Evolutionary conservation across 352 stramenopile species (phyloP).

Genomic region (Globisporangium echinulatum): DNA sequence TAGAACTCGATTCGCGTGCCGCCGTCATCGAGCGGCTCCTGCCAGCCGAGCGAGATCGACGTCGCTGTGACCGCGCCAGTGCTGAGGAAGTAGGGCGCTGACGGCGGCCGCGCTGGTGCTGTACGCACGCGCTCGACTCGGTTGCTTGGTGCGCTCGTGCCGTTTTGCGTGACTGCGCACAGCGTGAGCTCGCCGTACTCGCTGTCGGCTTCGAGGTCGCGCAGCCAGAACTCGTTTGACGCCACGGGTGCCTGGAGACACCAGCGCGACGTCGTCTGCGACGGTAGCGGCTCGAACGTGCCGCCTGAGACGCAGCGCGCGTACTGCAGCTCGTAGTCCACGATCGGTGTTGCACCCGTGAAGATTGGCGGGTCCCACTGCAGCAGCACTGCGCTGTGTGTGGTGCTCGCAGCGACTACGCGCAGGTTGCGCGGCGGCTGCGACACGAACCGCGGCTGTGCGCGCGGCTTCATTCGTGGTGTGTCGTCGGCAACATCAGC

Average conservation of each 20-base stretch:
- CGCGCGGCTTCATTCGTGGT: neutral
- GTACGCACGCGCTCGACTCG: constrained; percentile 26
- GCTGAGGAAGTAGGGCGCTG: constrained; percentile 38
- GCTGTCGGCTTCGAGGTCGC: constrained; percentile 28
- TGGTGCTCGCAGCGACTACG: constrained; percentile 21
- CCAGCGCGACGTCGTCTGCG: constrained; percentile 38
- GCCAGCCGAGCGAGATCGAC: constrained; percentile 62
- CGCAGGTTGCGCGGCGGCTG: constrained; percentile 61
- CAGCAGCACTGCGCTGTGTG: constrained; percentile 38
- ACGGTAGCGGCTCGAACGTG: constrained; percentile 16
- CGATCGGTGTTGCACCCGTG: constrained; percentile 52
- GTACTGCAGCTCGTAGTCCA: constrained; percentile 61
- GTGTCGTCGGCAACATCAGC: neutral
- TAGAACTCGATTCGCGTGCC: constrained; percentile 58
- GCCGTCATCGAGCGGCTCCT: constrained; percentile 47
- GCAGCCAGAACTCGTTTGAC: constrained; percentile 36
- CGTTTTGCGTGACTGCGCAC: constrained; percentile 44
- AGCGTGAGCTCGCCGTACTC: constrained; percentile 46
- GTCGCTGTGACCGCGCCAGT: constrained; percentile 46
- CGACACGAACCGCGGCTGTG: constrained; percentile 36
- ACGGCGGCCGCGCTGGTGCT: constrained; percentile 25
- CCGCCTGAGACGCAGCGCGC: constrained; percentile 11
- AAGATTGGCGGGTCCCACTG: constrained; percentile 68
- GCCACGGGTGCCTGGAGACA: constrained; percentile 44
- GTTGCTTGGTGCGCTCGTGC: constrained; percentile 48